Evolutionary conservation across 1,139 yeast species (phyloP).

Genomic region (Magnusiomyces suaveolens): DNA sequence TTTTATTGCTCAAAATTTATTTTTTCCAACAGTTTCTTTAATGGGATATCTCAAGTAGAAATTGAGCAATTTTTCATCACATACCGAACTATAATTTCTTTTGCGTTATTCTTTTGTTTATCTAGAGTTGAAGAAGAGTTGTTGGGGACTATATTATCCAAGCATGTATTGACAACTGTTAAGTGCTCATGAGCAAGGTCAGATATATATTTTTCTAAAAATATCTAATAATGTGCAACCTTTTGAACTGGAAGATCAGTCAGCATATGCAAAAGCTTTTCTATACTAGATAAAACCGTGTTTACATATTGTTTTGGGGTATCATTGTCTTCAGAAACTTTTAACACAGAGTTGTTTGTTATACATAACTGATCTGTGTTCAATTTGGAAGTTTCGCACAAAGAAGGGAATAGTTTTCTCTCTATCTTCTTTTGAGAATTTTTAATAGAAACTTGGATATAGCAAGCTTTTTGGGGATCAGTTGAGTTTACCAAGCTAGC

Average conservation of each 20-base stretch:
- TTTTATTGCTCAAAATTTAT: background rate
- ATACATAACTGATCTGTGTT: too few relatives aligned
- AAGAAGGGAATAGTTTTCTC: too few relatives aligned
- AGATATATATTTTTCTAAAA: conserved; percentile 26
- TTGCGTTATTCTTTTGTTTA: conserved; percentile 18
- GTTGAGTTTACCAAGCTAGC: too few relatives aligned
- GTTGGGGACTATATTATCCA: background rate
- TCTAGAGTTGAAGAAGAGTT: background rate
- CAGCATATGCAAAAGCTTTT: conserved; percentile 17
- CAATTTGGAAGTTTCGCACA: too few relatives aligned
- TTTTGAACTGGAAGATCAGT: conserved; percentile 33
- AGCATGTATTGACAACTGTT: conserved; percentile 18
- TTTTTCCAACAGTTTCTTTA: conserved; percentile 41
- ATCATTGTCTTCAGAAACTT: background rate
- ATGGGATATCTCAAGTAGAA: conserved; percentile 48
- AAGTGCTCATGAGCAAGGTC: conserved; percentile 21
- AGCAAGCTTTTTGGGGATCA: too few relatives aligned
- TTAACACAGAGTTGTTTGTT: too few relatives aligned
- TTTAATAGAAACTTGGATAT: too few relatives aligned
- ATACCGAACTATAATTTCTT: conserved; percentile 35
- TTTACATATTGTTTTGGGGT: background rate
- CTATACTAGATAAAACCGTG: conserved; percentile 7
- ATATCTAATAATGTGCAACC: conserved; percentile 33
- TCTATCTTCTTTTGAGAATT: too few relatives aligned
- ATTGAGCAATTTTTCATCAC: conserved; percentile 46